phyloP scores from a whole-genome alignment of 140 eudicot genomes.

The Cichorium intybus region DNA sequence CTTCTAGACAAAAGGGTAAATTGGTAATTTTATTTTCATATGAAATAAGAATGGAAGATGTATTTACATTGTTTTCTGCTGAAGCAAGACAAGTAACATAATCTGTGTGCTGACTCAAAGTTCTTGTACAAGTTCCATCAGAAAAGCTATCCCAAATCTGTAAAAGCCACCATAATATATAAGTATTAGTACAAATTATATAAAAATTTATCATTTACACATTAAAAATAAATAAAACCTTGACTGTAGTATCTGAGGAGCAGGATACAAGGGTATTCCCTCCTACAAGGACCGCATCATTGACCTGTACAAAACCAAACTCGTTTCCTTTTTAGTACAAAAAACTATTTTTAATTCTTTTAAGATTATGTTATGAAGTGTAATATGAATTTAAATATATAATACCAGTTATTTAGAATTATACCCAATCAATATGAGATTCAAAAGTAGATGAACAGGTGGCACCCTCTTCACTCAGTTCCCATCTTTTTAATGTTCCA shows the following conservation, averaged over 20 bases:
- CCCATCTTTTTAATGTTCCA: constrained; percentile 92
- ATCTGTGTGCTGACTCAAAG: constrained; percentile 84
- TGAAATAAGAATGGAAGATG: neutral
- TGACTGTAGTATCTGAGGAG: constrained; percentile 89
- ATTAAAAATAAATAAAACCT: constrained; percentile 41
- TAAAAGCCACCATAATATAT: constrained; percentile 4
- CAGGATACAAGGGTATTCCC: constrained; percentile 79
- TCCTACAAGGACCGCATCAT: constrained; percentile 78
- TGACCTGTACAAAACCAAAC: constrained; percentile 54
- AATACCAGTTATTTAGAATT: constrained; percentile 8
- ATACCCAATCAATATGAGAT: constrained; percentile 95
- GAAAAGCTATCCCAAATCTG: constrained; percentile 78
- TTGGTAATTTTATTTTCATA: too few species aligned
- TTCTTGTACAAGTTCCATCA: constrained; percentile 67
- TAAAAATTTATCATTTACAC: neutral
- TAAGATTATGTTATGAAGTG: neutral
- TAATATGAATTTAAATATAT: neutral
- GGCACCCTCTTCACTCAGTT: constrained; percentile 58
- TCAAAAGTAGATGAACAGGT: constrained; percentile 86
- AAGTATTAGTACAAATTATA: neutral
- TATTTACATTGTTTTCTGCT: constrained; percentile 59
- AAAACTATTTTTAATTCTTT: neutral
- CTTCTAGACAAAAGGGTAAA: too few species aligned
- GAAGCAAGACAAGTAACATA: constrained; percentile 92
- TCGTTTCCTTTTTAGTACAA: neutral